Evolutionary conservation across 179 eudicot genomes (phyloP), one percentile per base, ranked within the genome.

Genomic region (Spinacia oleracea): DNA sequence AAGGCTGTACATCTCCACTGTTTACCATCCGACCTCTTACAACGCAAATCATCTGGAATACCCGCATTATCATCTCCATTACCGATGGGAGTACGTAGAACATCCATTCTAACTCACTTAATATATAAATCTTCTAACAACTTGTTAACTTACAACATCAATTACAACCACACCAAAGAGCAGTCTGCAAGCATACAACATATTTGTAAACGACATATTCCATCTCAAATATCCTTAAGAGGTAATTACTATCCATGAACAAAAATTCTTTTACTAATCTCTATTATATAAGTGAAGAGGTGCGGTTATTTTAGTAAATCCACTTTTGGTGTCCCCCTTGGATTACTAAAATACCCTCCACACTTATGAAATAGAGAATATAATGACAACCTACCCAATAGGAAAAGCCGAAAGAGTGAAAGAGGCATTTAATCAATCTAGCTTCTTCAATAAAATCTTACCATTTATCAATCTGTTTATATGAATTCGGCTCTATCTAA

Each of bases 1-100:
- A 90, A 84, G 60, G 97, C 98, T 18, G 97, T 93, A 85, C 99
- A 96, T 87, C 99, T 90, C 99, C 99, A 96, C 67, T 93, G 99
- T 75, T 93, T 96, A 75, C 98, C 98, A 88, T 96, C 98, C 1
- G 98, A 96, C 85, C 98, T 91, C 92, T 93, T 93, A 85, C 98
- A 93, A 20, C 96, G 88, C 81, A 96, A 84, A 90, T 93, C 98
- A 86, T 93, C 98, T 9, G 96, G 94, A 77, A 96, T 89, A 32
- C 96, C 97, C 62, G 77, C 81, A 81, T 79, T 72, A 83, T 93
- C 98, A 62, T 95, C 97, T 45, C 86, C 90, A 74, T 75, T 87
- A n/a, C 81, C 91, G 68, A 88, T 78, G 14, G 74, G 58, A 6
- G 86, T 80, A 42, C 85, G 88, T 25, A 78, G 59, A 83, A 78